phyloP scores from a whole-genome alignment of 78 protist species.

The Dictyostelium intermedium region DNA sequence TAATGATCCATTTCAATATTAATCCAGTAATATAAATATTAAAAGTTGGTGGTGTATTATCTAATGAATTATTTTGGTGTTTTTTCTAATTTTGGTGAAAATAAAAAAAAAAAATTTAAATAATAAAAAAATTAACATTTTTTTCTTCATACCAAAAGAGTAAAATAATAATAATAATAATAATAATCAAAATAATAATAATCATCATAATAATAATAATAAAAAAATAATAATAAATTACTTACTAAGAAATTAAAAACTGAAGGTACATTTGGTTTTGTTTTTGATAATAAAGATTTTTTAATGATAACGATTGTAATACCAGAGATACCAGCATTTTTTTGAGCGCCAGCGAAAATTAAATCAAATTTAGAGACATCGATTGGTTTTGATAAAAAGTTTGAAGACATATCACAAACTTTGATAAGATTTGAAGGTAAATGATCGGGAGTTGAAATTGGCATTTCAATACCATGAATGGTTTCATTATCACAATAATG shows the following conservation, averaged over 20 bases:
- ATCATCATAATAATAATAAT: neutral
- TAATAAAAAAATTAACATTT: neutral
- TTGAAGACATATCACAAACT: slow-evolving; percentile 96
- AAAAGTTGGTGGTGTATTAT: slow-evolving; percentile 83
- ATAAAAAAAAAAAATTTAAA: neutral
- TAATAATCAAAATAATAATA: neutral
- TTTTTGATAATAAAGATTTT: slow-evolving; percentile 65
- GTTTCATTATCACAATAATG: slow-evolving; percentile 97
- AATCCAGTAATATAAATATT: slow-evolving; percentile 92
- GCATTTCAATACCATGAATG: slow-evolving; percentile 91
- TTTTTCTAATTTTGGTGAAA: slow-evolving; percentile 16
- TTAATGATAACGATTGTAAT: slow-evolving; percentile 90
- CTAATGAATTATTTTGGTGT: slow-evolving; percentile 69
- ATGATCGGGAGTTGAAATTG: neutral
- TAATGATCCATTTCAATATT: slow-evolving; percentile 88
- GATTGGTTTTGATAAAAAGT: slow-evolving; percentile 86
- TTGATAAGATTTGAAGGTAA: slow-evolving; percentile 73
- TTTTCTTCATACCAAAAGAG: too few species aligned
- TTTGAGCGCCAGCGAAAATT: slow-evolving; percentile 98
- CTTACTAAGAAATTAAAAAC: slow-evolving; percentile 55
- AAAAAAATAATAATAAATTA: neutral
- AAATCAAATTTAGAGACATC: slow-evolving; percentile 95
- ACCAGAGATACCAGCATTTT: slow-evolving; percentile 97
- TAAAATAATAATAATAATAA: neutral
- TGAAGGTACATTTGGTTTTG: slow-evolving; percentile 84